These are phyloP conservation scores for Penicillium soppii DNA, from an alignment of 495 filamentous ascomycete species.

Conservation along the genomic window DNA sequence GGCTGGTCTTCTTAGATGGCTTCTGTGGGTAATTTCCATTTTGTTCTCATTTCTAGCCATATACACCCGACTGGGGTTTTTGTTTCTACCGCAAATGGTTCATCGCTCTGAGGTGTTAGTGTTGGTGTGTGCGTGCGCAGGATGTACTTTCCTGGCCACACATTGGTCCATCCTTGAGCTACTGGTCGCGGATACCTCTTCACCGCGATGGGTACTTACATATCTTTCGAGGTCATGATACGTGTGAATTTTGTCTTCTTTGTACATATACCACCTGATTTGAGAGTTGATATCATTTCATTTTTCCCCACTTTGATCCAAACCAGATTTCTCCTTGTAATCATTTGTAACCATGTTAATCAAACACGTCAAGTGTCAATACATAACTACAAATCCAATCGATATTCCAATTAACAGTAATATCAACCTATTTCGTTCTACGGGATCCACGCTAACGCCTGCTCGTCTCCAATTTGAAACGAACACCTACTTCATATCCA, in stretches of 20 bases:
- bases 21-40: not conserved
- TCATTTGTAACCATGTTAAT: not conserved
- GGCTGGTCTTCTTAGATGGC: slow-evolving; percentile 31
- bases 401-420: too few species aligned
- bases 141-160: slow-evolving; percentile 13
- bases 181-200: slow-evolving; percentile 9
- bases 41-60: slow-evolving; percentile 6
- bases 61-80: slow-evolving; percentile 7
- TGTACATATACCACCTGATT: slow-evolving; percentile 32
- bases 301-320: slow-evolving; percentile 9
- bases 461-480: too few species aligned
- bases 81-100: slow-evolving; percentile 22
- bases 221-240: slow-evolving; percentile 19
- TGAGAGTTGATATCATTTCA: slow-evolving; percentile 24
- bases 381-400: too few species aligned
- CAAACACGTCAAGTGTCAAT: too few species aligned
- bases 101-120: slow-evolving; percentile 8
- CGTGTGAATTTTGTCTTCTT: slow-evolving; percentile 16
- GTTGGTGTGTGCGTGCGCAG: slow-evolving; percentile 9
- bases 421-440: too few species aligned
- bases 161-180: not conserved
- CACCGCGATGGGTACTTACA: slow-evolving; percentile 15
- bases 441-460: too few species aligned
- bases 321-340: not conserved
- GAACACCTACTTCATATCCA: too few species aligned